A percentile compares a stretch with the other conserved stretches of the same genome.
Evolutionary conservation across 371 early-diverging fungal genomes (phyloP).

Genomic region (Zopfochytrium polystomum): DNA sequence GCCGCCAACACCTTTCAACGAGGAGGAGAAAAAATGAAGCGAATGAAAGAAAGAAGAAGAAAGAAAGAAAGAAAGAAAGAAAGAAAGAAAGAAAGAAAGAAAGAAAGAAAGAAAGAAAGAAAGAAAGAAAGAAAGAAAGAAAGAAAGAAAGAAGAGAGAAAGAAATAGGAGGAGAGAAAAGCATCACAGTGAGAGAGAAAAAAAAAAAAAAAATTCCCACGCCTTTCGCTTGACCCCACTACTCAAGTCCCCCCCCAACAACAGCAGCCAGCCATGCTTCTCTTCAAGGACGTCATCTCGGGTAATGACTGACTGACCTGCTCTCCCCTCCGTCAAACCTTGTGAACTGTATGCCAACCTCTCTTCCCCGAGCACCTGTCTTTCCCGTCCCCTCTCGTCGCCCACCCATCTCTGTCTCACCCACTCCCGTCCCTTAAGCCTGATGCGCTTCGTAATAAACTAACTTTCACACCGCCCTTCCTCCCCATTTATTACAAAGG

Average conservation of each 20-base stretch:
- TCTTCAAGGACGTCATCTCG: constrained; percentile 63
- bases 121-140: not conserved
- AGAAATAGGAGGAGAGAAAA: not conserved
- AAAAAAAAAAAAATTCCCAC: not conserved
- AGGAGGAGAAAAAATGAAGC: not conserved
- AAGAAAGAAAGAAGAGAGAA: constrained; percentile 1
- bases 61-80: constrained; percentile 1
- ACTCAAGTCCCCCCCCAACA: not conserved
- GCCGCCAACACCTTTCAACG: not conserved
- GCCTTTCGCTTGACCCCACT: too few relatives aligned
- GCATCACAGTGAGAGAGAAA: not conserved
- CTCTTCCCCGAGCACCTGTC: not conserved
- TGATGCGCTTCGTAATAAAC: not conserved
- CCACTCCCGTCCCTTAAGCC: not conserved
- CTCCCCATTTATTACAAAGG: constrained; percentile 53
- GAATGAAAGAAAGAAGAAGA: constrained; percentile 2
- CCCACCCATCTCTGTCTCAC: not conserved
- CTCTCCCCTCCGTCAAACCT: not conserved
- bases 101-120: not conserved
- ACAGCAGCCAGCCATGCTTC: constrained; percentile 48
- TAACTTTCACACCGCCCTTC: constrained; percentile 9
- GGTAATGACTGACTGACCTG: constrained; percentile 41
- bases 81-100: constrained; percentile 2
- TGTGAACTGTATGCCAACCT: not conserved
- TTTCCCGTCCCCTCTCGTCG: not conserved